These are phyloP conservation scores for Globisporangium cylindrosporum DNA, from an alignment of 352 stramenopile species.

Conservation along the genomic window DNA sequence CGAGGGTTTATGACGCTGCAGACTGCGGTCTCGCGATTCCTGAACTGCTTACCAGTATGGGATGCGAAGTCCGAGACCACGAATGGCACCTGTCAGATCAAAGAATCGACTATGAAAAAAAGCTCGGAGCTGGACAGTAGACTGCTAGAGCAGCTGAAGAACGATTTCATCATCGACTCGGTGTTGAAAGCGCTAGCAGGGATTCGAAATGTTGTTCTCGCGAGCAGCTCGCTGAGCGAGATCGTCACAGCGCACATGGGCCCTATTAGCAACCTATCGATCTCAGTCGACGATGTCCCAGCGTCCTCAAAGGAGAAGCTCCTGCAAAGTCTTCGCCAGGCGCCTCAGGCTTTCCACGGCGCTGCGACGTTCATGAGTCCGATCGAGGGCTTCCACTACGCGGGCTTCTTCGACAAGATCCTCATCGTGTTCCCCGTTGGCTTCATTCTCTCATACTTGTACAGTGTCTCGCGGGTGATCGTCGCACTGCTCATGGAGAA, in stretches of 20 bases:
- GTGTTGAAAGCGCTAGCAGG: slow-evolving; percentile 22
- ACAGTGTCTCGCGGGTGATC: slow-evolving; percentile 88
- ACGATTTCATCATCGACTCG: slow-evolving; percentile 53
- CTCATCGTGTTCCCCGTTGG: slow-evolving; percentile 79
- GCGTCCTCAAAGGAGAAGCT: slow-evolving; percentile 32
- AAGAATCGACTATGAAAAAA: slow-evolving; percentile 27
- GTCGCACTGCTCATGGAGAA: slow-evolving; percentile 92
- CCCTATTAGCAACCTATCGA: slow-evolving; percentile 17
- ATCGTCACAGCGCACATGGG: slow-evolving; percentile 13
- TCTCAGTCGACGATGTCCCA: slow-evolving; percentile 13
- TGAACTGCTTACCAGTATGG: slow-evolving; percentile 68
- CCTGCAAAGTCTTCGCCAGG: slow-evolving; percentile 48
- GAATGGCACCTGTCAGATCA: slow-evolving; percentile 42
- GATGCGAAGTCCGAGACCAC: slow-evolving; percentile 26
- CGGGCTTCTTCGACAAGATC: slow-evolving; percentile 80
- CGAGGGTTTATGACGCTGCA: slow-evolving; percentile 75
- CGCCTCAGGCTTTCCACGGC: slow-evolving; percentile 59
- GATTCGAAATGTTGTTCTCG: background rate
- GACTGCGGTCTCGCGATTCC: slow-evolving; percentile 55
- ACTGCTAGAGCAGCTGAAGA: slow-evolving; percentile 42
- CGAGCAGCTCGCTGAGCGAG: background rate
- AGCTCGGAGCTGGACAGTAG: slow-evolving; percentile 28
- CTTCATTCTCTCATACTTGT: slow-evolving; percentile 92
- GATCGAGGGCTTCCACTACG: slow-evolving; percentile 48
- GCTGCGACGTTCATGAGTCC: slow-evolving; percentile 45